phyloP scores from a whole-genome alignment of 352 stramenopile species.

The Pythium folliculosum region DNA sequence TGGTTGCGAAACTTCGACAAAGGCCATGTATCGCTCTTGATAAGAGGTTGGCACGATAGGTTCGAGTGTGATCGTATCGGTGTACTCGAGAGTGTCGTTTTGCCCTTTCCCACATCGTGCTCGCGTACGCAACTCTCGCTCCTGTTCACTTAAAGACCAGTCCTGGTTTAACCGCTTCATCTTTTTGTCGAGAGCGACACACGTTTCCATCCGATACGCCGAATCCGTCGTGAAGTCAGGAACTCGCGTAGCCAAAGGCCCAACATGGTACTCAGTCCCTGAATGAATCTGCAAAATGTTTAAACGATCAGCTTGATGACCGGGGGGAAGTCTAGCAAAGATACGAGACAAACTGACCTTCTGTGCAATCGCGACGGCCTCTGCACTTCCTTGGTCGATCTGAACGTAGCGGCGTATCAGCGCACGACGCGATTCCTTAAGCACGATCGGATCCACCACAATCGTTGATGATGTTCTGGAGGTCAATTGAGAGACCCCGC shows the following conservation, averaged over 20 bases:
- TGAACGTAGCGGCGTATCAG: slow-evolving; percentile 47
- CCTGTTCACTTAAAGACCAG: slow-evolving; percentile 43
- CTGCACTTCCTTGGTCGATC: slow-evolving; percentile 41
- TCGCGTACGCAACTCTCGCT: slow-evolving; percentile 43
- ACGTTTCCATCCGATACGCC: slow-evolving; percentile 46
- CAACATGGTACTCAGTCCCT: slow-evolving; percentile 47
- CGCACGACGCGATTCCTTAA: slow-evolving; percentile 3
- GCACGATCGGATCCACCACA: neutral
- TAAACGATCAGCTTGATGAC: neutral
- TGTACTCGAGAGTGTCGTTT: slow-evolving; percentile 57
- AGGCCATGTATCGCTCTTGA: slow-evolving; percentile 50
- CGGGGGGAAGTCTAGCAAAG: neutral
- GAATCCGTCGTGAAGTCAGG: slow-evolving; percentile 44
- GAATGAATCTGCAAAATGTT: slow-evolving; percentile 34
- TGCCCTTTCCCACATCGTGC: slow-evolving; percentile 32
- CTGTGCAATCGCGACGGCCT: slow-evolving; percentile 44
- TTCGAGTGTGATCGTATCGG: slow-evolving; percentile 41
- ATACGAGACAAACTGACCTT: slow-evolving; percentile 8
- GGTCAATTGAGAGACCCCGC: neutral
- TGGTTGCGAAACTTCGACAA: slow-evolving; percentile 32
- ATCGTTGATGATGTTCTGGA: neutral
- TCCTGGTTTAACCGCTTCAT: slow-evolving; percentile 60
- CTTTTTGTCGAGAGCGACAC: slow-evolving; percentile 36
- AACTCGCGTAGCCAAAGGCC: slow-evolving; percentile 33
- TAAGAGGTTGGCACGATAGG: slow-evolving; percentile 41